These are phyloP conservation scores for Pistacia integerrima DNA, from an alignment of 345 rosid species.

Conservation along the genomic window DNA sequence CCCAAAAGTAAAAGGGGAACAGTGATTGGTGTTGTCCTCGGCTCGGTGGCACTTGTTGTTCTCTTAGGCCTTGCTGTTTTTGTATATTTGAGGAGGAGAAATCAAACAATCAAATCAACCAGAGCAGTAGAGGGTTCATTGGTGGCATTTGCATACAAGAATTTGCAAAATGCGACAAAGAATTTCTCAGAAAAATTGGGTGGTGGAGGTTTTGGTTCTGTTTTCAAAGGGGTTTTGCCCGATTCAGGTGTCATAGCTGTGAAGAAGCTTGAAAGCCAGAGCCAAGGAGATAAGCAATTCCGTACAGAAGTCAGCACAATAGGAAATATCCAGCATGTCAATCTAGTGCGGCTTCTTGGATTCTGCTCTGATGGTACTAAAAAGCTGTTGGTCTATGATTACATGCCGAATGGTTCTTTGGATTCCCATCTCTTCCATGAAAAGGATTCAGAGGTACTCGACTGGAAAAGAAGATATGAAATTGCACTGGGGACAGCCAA, in stretches of 20 bases:
- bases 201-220: constrained; percentile 90
- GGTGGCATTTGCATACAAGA: constrained; percentile 62
- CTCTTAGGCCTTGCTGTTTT: constrained; percentile 36
- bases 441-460: constrained; percentile 25
- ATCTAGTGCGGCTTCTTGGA: constrained; percentile 79
- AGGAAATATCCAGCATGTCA: constrained; percentile 79
- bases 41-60: constrained; percentile 28
- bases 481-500: constrained; percentile 75
- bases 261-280: constrained; percentile 77
- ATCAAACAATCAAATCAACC: constrained; percentile 25
- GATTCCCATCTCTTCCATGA: constrained; percentile 15
- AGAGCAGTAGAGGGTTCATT: constrained; percentile 62
- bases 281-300: constrained; percentile 92
- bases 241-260: constrained; percentile 69
- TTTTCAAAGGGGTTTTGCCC: constrained; percentile 67
- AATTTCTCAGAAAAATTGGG: constrained; percentile 81
- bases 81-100: constrained; percentile 37
- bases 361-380: constrained; percentile 72
- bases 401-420: constrained; percentile 25
- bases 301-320: constrained; percentile 73
- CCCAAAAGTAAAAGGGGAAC: constrained; percentile 35
- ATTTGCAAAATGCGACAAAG: constrained; percentile 66
- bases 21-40: constrained; percentile 46
- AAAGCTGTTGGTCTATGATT: constrained; percentile 23
- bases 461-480: constrained; percentile 62